phyloP scores from a whole-genome alignment of 768 basidiomycete genomes.

The Jaapia argillacea region DNA sequence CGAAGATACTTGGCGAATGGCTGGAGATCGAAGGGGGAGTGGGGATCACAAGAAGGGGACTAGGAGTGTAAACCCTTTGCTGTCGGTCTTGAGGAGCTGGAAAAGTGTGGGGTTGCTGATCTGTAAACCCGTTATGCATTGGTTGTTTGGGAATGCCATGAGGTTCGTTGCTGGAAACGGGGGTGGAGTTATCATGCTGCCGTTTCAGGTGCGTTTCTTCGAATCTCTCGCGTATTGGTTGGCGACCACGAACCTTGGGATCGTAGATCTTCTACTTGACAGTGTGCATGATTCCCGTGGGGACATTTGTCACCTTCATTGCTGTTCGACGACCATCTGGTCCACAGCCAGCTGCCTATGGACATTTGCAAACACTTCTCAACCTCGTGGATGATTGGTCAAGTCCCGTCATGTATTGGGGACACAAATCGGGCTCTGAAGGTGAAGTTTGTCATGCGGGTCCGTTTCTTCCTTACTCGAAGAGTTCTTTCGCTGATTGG shows the following conservation, averaged over 20 bases:
- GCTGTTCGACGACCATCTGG: conserved; percentile 3
- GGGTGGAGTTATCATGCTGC: too few relatives aligned
- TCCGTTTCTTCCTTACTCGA: too few relatives aligned
- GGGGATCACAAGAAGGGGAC: neutral
- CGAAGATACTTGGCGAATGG: neutral
- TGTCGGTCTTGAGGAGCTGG: neutral
- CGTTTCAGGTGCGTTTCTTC: too few relatives aligned
- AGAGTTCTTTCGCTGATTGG: too few relatives aligned
- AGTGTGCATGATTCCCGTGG: too few relatives aligned
- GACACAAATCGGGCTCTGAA: conserved; percentile 13
- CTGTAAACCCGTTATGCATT: neutral
- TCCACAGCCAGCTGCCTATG: conserved; percentile 20
- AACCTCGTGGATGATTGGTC: conserved; percentile 27
- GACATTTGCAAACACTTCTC: conserved; percentile 23
- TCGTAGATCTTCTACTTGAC: too few relatives aligned
- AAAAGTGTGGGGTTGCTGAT: neutral
- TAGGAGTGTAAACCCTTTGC: neutral
- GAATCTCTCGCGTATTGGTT: too few relatives aligned
- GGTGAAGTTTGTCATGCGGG: neutral
- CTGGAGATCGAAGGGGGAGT: too few relatives aligned
- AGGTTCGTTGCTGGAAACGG: too few relatives aligned
- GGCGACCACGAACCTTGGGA: too few relatives aligned
- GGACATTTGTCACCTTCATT: neutral
- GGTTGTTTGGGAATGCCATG: neutral
- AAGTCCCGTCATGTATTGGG: conserved; percentile 15